These are phyloP conservation scores for Albifimbria verrucaria DNA, from an alignment of 2,329 filamentous ascomycete genomes.

Conservation along the genomic window DNA sequence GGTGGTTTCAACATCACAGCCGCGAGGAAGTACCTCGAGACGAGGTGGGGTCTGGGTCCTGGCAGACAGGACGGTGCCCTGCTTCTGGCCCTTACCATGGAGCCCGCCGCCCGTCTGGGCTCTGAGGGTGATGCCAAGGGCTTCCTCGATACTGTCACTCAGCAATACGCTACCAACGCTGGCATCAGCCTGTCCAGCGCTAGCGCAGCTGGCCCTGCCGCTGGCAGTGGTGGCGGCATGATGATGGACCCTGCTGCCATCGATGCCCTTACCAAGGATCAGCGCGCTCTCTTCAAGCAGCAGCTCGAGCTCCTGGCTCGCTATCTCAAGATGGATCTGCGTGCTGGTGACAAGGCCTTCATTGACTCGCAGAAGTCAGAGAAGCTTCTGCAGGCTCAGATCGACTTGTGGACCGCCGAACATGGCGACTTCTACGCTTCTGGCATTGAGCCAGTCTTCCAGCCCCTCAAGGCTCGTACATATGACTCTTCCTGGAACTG, in stretches of 20 bases:
- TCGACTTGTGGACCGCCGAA: conserved; percentile 92
- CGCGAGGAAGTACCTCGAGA: conserved; percentile 92
- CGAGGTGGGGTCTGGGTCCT: conserved; percentile 81
- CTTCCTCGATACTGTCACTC: conserved; percentile 82
- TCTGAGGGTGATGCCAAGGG: conserved; percentile 89
- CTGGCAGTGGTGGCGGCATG: conserved; percentile 76
- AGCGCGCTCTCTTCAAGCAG: conserved; percentile 94
- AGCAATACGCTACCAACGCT: conserved; percentile 82
- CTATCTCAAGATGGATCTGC: conserved; percentile 95
- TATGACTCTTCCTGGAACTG: conserved; percentile 99
- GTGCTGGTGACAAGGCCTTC: conserved; percentile 92
- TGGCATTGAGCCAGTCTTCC: conserved; percentile 93
- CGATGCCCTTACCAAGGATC: conserved; percentile 95
- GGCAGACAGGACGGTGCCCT: conserved; percentile 91
- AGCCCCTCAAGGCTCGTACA: conserved; percentile 85
- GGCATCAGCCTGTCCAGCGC: conserved; percentile 81
- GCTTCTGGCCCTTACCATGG: conserved; percentile 85
- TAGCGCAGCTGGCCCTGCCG: conserved; percentile 69
- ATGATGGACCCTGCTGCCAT: conserved; percentile 99
- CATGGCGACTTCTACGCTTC: conserved; percentile 95
- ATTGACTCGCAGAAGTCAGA: conserved; percentile 81
- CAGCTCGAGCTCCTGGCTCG: conserved; percentile 92
- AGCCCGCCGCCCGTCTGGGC: conserved; percentile 82
- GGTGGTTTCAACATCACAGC: conserved; percentile 98
- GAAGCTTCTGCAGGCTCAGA: conserved; percentile 82